These are phyloP conservation scores for Lepidium campestre DNA, from an alignment of 441 rosid genomes.

Conservation along the genomic window DNA sequence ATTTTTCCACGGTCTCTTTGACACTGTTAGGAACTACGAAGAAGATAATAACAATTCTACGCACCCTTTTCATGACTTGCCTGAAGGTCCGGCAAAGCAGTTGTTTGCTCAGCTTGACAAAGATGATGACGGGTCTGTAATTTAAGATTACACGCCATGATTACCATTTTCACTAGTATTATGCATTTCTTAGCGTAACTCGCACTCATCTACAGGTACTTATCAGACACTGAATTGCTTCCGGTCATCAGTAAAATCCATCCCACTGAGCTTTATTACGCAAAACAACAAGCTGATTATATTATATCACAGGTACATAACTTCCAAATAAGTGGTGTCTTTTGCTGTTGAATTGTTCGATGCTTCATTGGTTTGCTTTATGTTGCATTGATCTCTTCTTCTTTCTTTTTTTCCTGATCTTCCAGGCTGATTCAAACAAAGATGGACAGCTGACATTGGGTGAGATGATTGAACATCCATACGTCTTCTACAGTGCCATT, in stretches of 20 bases:
- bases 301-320: slow-evolving; percentile 68
- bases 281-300: slow-evolving; percentile 93
- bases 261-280: slow-evolving; percentile 87
- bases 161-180: background rate
- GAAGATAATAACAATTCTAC: slow-evolving; percentile 67
- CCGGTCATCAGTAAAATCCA: slow-evolving; percentile 80
- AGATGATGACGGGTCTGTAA: slow-evolving; percentile 72
- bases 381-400: background rate
- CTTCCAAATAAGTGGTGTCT: background rate
- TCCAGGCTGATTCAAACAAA: slow-evolving; percentile 85
- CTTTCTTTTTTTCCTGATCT: background rate
- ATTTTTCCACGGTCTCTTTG: slow-evolving; percentile 89
- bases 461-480: slow-evolving; percentile 91
- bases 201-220: slow-evolving; percentile 35
- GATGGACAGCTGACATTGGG: slow-evolving; percentile 68
- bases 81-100: slow-evolving; percentile 71
- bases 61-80: slow-evolving; percentile 48
- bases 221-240: slow-evolving; percentile 65
- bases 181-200: slow-evolving; percentile 2
- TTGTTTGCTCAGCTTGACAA: slow-evolving; percentile 80
- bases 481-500: slow-evolving; percentile 87
- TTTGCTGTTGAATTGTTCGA: background rate
- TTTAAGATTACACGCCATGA: background rate
- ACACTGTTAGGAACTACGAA: slow-evolving; percentile 79
- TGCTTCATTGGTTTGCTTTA: background rate